Base-by-base conservation (phyloP, 345 rosid genomes). In the Brassica incana region DNA sequence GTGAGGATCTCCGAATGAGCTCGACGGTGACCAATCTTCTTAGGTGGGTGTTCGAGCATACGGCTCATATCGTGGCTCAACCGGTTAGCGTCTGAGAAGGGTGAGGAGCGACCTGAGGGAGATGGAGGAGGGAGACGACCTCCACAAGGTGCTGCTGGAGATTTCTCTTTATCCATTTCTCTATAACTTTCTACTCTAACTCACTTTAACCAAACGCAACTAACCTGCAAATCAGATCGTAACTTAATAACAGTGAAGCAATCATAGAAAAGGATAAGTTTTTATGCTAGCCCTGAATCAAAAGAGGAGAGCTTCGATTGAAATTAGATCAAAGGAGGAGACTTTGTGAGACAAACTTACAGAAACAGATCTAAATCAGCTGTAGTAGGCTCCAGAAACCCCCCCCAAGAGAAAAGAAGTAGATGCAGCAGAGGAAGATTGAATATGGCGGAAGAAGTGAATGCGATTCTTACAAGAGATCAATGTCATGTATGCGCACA, bases 1-100 rank as follows among this genome's bases (percentile, higher is more conserved):
- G 89, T 91, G 15, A 95, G 91, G 77, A 95, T 93, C 66, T 95
- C 99, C 0, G 99, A 95, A 78, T 93, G 98, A 60, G 97, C 95
- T 30, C 99, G 90, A 20, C 99, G 94, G 16, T 95, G 99, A n/a
- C 99, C 97, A 36, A 86, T 45, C 50, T 89, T 89, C 95, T 85
- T 93, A 0, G 88, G 88, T 16, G 98, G 98, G 43, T 90, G 87
- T 81, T 93, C 98, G 0, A 90, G 83, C 98, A 95, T 90, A 79
- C 89, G 88, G 83, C 95, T 92, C 36, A 93, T 84, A 76, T 91
- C 98, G 80, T 89, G 89, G 80, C 95, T 88, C 76, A 88, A 87
- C 5, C 83, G 75, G 62, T 76, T 87, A 33, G 90, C 73, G 61
- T 90, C 92, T 18, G 91, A 75, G 75, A 89, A 87, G 23, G 83